These are phyloP conservation scores for Brachypodium distachyon DNA, from an alignment of 202 grass and related monocot genomes.

Conservation along the genomic window DNA sequence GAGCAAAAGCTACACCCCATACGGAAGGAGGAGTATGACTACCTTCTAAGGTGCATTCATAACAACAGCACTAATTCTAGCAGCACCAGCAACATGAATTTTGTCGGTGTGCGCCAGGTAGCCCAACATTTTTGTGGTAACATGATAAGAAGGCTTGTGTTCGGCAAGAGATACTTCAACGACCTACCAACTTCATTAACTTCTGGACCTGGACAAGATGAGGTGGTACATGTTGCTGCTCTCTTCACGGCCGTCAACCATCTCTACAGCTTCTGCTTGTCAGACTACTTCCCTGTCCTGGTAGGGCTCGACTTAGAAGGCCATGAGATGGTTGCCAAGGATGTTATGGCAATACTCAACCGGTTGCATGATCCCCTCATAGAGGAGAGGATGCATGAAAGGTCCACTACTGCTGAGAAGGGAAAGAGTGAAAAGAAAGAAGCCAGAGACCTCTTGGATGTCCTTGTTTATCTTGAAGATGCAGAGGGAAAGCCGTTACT, in stretches of 20 bases:
- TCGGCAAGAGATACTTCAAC: not conserved
- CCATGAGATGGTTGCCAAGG: not conserved
- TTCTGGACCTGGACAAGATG: not conserved
- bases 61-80: not conserved
- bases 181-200: not conserved
- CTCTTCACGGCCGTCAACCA: not conserved
- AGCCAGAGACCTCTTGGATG: not conserved
- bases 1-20: not conserved
- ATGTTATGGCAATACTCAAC: not conserved
- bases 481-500: not conserved
- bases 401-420: not conserved
- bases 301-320: not conserved
- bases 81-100: not conserved
- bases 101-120: not conserved
- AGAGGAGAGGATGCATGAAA: not conserved
- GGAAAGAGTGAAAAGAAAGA: not conserved
- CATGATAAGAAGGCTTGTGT: not conserved
- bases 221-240: not conserved
- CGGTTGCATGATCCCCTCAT: not conserved
- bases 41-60: slow-evolving; percentile 21
- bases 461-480: not conserved
- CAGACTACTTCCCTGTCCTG: slow-evolving; percentile 13
- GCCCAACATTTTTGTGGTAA: not conserved
- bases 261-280: slow-evolving; percentile 15
- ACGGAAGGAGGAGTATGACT: not conserved